Evolutionary conservation across 495 filamentous ascomycete species (phyloP), one percentile per base, ranked within the genome.

Genomic region (Jackrogersella minutella): DNA sequence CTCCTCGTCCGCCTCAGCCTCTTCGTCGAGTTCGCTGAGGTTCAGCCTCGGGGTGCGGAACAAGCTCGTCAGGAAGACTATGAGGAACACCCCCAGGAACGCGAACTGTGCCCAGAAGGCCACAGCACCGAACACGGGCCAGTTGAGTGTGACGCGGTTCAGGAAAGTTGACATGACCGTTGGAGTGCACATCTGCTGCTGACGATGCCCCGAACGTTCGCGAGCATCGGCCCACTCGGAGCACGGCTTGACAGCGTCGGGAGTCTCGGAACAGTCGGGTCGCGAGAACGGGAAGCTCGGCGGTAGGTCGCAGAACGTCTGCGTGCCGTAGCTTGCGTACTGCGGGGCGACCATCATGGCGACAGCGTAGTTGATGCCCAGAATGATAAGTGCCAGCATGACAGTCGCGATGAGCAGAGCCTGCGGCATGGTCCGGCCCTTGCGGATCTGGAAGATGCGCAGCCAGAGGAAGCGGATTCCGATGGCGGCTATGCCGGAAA

Each of bases 401-500:
- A 93, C 91, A 2, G 93, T 97, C 26, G 92, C 90, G 64, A 97
- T 83, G 34, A 99, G 85, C n/a, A 99, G 78, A 11, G 93, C 96
- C 73, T 98, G 94, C 3, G 95, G 95, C 2, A 91, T 87, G 0
- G 94, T 97, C 71, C 93, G 89, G 39, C 93, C 91, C 66, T 88
- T 91, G 57, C 93, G 86, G 71, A 99, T 91, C 73, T 90, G 88
- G 83, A 97, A 98, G 51, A 99, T 83, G 49, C 83, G 87, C 62
- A 98, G 78, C 96, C 96, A 99, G 44, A 99, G 83, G 82, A 99
- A 97, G 52, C 95, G 88, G 70, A 99, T 97, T 33, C 95, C 95
- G 51, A 98, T 84, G 21, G 85, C 84, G 26, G 92, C 89, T 37
- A 97, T 87, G 40, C 95, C 96, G 22, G 92, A 86, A 50, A 98